Conservation (phyloP, 2,329 filamentous ascomycete genomes). For the Neofusicoccum ribis region DNA sequence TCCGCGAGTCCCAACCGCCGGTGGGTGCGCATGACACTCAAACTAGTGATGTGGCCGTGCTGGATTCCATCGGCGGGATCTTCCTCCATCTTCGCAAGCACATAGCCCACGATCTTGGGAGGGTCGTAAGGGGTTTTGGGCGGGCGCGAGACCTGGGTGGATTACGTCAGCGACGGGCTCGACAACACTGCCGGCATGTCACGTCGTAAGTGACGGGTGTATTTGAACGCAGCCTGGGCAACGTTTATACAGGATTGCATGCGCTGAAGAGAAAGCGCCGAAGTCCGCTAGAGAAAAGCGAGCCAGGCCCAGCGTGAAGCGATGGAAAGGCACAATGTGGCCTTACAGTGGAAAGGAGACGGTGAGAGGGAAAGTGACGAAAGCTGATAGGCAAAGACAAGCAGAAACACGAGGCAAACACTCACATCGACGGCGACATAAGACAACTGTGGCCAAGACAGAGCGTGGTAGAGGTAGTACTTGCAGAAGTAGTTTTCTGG, state of each 20-base stretch:
- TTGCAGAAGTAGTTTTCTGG: constrained; percentile 99
- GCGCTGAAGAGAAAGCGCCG: neutral
- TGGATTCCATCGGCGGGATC: constrained; percentile 87
- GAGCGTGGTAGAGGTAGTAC: constrained; percentile 98
- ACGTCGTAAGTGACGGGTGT: neutral
- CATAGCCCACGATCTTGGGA: constrained; percentile 97
- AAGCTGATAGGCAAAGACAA: neutral
- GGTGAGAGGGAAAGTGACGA: neutral
- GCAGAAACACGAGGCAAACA: constrained; percentile 15
- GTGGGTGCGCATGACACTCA: constrained; percentile 97
- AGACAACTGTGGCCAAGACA: constrained; percentile 96
- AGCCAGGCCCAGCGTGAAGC: neutral
- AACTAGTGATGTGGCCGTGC: constrained; percentile 93
- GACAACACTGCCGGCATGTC: no score
- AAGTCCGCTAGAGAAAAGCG: neutral
- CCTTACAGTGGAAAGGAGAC: constrained; percentile 6
- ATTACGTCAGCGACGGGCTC: constrained; percentile 1
- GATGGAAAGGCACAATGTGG: neutral
- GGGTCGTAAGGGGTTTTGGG: constrained; percentile 77
- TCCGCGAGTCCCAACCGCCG: constrained; percentile 87
- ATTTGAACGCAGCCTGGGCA: neutral
- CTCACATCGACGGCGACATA: constrained; percentile 86
- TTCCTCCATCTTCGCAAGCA: constrained; percentile 99
- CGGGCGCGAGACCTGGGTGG: constrained; percentile 65
- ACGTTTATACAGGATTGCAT: neutral